phyloP scores from a whole-genome alignment of 2,329 filamentous ascomycete species.

The Coniella vitis region DNA sequence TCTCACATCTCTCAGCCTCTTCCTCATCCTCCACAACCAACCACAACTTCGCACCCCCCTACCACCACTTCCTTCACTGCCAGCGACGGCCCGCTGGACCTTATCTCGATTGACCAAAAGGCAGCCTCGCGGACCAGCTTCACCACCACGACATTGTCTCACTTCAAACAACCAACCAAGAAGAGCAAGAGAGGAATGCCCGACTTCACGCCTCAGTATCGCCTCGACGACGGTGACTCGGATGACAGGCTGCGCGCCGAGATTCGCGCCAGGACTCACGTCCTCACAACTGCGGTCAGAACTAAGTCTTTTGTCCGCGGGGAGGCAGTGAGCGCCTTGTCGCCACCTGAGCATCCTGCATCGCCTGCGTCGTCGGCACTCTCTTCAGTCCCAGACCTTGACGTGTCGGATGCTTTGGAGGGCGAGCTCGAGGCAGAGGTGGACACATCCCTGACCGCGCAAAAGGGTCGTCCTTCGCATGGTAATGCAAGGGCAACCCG shows the following conservation, averaged over 20 bases:
- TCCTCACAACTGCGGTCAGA: constrained; percentile 8
- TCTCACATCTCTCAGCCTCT: constrained; percentile 13
- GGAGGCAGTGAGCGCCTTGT: constrained; percentile 1
- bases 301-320: constrained; percentile 8
- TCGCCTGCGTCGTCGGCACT: constrained; percentile 9
- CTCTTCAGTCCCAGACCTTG: constrained; percentile 17
- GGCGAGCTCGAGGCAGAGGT: constrained; percentile 3
- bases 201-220: constrained; percentile 13
- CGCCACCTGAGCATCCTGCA: constrained; percentile 1
- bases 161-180: constrained; percentile 4
- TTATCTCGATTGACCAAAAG: constrained; percentile 4
- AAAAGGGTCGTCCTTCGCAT: neutral
- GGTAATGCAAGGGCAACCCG: constrained; percentile 38
- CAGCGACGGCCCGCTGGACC: constrained; percentile 8
- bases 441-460: neutral
- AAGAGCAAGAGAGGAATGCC: constrained; percentile 13
- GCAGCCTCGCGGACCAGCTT: neutral
- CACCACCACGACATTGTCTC: neutral
- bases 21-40: neutral
- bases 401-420: constrained; percentile 17
- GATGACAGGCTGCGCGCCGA: constrained; percentile 2
- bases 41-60: constrained; percentile 15
- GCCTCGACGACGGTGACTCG: constrained; percentile 11
- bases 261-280: constrained; percentile 4
- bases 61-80: constrained; percentile 10